Evolutionary conservation across 1,139 yeast species (phyloP).

Genomic region (Hanseniaspora sp.): DNA sequence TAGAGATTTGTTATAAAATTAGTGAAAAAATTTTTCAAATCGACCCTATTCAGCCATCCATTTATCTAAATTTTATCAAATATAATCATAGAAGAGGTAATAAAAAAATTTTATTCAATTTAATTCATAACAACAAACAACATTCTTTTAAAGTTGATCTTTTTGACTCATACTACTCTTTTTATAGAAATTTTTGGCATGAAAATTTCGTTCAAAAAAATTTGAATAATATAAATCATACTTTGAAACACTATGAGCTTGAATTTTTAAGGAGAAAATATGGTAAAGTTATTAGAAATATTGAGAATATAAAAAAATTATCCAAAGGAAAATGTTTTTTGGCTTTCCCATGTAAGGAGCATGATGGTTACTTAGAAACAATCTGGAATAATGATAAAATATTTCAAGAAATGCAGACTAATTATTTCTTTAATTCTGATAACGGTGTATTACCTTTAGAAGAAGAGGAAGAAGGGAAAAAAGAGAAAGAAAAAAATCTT

Average conservation of each 20-base stretch:
- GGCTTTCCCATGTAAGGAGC: neutral
- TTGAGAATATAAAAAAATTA: conserved; percentile 6
- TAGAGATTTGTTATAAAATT: neutral
- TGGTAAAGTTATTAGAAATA: neutral
- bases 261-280: neutral
- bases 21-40: neutral
- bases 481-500: neutral
- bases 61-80: conserved; percentile 1
- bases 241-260: neutral
- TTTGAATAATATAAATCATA: neutral
- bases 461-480: neutral
- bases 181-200: neutral
- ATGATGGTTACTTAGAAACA: conserved; percentile 8
- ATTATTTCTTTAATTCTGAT: conserved; percentile 21
- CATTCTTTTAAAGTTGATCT: neutral
- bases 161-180: neutral
- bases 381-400: conserved; percentile 10
- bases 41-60: neutral
- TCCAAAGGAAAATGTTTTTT: neutral
- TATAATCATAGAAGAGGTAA: neutral
- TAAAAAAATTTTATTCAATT: neutral
- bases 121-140: neutral
- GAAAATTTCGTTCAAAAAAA: neutral
- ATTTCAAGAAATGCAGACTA: neutral
- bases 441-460: neutral